A percentile compares a stretch with the other conserved stretches of the same genome.
These are phyloP conservation scores for Aureobasidium sp. DNA, from an alignment of 2,329 filamentous ascomycete species.

Conservation along the genomic window DNA sequence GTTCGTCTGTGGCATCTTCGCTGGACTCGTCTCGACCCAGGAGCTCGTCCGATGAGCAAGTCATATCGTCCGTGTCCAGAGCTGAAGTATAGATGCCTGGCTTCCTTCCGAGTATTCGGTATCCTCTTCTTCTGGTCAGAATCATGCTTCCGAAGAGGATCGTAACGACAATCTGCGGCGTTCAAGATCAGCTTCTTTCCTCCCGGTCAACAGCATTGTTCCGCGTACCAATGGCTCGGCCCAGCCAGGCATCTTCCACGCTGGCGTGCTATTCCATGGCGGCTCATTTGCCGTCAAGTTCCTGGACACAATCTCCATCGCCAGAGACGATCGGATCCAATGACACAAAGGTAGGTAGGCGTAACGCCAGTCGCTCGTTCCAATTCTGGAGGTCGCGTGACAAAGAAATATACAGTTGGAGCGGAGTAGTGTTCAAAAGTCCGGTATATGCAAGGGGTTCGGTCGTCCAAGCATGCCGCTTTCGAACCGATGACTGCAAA, in stretches of 20 bases:
- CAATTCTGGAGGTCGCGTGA: not conserved
- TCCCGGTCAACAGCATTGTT: not conserved
- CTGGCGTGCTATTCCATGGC: constrained; percentile 35
- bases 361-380: not conserved
- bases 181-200: not conserved
- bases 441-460: not conserved
- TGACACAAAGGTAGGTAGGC: too few species aligned
- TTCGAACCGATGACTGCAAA: not conserved
- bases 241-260: constrained; percentile 38
- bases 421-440: not conserved
- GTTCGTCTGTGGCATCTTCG: constrained; percentile 31
- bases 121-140: constrained; percentile 41
- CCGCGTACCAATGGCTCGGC: constrained; percentile 33
- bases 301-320: not conserved
- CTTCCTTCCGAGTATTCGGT: constrained; percentile 33
- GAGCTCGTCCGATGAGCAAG: constrained; percentile 35
- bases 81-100: constrained; percentile 25
- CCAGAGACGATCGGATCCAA: not conserved
- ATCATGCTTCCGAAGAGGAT: constrained; percentile 45
- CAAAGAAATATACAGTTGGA: not conserved
- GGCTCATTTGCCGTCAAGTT: constrained; percentile 21
- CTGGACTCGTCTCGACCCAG: constrained; percentile 31
- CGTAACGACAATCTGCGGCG: constrained; percentile 40
- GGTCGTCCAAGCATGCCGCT: not conserved
- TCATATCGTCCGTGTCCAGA: constrained; percentile 30